Percentiles rank a stretch among this genome's conserved stretches.
Evolutionary conservation across 2,329 filamentous ascomycete genomes (phyloP).

Genomic region (Juglanconis juglandina): DNA sequence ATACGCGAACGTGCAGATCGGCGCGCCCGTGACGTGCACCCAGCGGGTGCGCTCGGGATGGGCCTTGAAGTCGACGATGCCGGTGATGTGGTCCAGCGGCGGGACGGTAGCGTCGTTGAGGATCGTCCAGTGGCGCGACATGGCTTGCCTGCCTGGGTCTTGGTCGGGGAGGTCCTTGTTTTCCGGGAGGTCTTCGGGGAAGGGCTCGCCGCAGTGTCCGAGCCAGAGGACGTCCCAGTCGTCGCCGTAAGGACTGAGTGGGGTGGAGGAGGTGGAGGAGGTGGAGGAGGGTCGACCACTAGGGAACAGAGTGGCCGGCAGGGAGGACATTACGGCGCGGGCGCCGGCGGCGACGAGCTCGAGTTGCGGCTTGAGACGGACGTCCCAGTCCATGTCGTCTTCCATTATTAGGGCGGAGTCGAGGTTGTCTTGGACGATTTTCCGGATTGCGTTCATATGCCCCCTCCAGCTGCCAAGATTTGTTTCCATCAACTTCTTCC

Average conservation of each 20-base stretch:
- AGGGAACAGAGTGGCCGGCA: conserved; percentile 12
- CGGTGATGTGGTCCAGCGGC: conserved; percentile 23
- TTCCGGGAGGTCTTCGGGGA: conserved; percentile 23
- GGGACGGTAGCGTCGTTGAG: conserved; percentile 27
- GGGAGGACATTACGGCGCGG: conserved; percentile 14
- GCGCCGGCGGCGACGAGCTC: conserved; percentile 17
- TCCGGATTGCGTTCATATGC: conserved; percentile 36
- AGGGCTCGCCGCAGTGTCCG: conserved; percentile 43
- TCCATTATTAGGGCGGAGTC: conserved; percentile 41
- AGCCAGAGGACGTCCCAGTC: conserved; percentile 54
- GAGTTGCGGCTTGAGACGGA: conserved; percentile 37
- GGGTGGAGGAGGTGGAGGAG: conserved; percentile 17
- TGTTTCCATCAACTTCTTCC: conserved; percentile 29
- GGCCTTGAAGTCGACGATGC: conserved; percentile 24
- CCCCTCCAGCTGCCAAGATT: conserved; percentile 38
- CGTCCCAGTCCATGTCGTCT: conserved; percentile 49
- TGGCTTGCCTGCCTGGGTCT: conserved; percentile 9
- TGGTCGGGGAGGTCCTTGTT: conserved; percentile 3
- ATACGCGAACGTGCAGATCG: conserved; percentile 37
- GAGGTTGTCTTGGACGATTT: conserved; percentile 36
- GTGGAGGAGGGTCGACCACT: conserved; percentile 12
- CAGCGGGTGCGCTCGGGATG: conserved; percentile 33
- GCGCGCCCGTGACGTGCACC: conserved; percentile 33
- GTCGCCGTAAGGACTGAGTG: conserved; percentile 37
- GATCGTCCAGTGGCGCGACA: conserved; percentile 18